Base-by-base conservation (phyloP, 1,284 basidiomycete genomes). In the Macrocybe sp. region DNA sequence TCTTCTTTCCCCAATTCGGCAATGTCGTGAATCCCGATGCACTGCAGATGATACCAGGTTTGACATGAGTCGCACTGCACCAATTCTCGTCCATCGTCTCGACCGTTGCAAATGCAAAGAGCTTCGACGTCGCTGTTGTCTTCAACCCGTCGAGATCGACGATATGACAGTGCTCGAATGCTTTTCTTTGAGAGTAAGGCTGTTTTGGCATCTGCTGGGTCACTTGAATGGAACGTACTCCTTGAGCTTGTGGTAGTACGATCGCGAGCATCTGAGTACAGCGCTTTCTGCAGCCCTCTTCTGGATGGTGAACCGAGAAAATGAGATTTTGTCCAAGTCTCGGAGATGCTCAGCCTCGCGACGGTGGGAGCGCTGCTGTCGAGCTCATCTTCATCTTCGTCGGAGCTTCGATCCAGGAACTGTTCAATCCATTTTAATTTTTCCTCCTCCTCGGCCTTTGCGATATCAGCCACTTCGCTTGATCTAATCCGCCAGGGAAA, bases 41-140 rank as follows among this genome's bases (percentile, higher is more conserved):
- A 90, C 41, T 78, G 65, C 34, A 88, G 69, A 63, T 90, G 87
- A 58, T 84, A 89, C 88, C 87, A 90, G 16, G 70, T 80, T 57
- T 78, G 70, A 61, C 87, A 90, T 7, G 74, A 72, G 56, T 88
- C 85, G 55, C 87, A 90, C 58, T 89, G 87, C 31, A 90, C 88
- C 36, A 87, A 71, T 47, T 83, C 76, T 28, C 79, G 70, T 0
- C 83, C 84, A 51, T 86, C 81, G 54, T 83, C 82, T 41, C 64
- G 68, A 11, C 80, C 81, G 34, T 69, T 64, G 58, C 87, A 90
- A n/a, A 83, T 68, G 59, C 87, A 90, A 29, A 81, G 56, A 11
- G 74, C 64, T 45, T 79, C 78, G 1, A 79, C 78, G 4, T 73
- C 72, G 2, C 69, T 69, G 9, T 69, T 68, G 9, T 68, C 64